Base-by-base conservation (phyloP, 73 alveolate species). In the Symbiodinium pilosum region DNA sequence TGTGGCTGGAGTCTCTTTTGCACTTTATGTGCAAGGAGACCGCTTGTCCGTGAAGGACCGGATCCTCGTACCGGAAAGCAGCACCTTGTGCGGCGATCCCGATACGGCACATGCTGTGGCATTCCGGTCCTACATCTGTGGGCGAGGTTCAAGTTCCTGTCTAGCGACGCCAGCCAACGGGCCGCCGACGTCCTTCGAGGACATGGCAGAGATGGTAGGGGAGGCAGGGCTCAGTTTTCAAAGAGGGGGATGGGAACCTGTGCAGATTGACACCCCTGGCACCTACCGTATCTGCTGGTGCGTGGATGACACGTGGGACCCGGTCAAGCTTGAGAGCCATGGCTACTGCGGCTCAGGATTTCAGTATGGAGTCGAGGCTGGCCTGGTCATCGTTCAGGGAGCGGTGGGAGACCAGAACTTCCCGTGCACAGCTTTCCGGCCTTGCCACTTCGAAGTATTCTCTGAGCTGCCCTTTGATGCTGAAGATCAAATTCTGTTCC, bases 261-360 rank as follows among this genome's bases (percentile, higher is more conserved):
- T 91, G n/a, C 97, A 91, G 97, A 91, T 91, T 30, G 97, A 91
- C 40, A 91, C 89, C 38, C 97, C 97, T 30, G 97, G 97, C 87
- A 91, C 89, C 88, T 91, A 91, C 81, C 97, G 97, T 9, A 91
- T 91, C 81, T 91, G 97, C 44, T 34, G n/a, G 85, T 36, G 64
- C 54, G 51, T 26, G 75, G 56, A 77, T 32, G 87, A 77, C 81
- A 64, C 81, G 20, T 64, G 81, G 81, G 81, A 64, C 81, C 81
- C 81, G 2, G 81, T 64, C 21, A 89, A 84, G 87, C 81, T 91
- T 43, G 97, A 91, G 43, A 69, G 89, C 97, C 54, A 91, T 32
- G 97, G 97, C 26, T 83, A 68, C 43, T 91, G 97, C 77, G 97
- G 97, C 88, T 69, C 89, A 11, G 97, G 97, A 21, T 69, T 69